Base-by-base conservation (phyloP, 2,329 filamentous ascomycete species). In the Botrytis tulipae region DNA sequence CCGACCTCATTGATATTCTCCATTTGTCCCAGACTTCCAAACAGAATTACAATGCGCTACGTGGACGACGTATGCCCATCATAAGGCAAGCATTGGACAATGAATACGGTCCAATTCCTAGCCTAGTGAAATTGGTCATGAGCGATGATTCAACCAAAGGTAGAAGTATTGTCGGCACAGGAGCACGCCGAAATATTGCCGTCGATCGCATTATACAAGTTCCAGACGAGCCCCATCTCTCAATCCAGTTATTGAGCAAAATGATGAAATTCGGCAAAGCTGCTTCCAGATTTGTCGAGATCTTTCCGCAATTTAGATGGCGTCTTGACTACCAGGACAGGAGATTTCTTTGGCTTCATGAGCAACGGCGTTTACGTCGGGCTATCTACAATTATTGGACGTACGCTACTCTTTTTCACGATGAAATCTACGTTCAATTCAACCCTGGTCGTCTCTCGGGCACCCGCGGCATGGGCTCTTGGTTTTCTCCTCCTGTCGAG, bases 361-460 rank as follows among this genome's bases (percentile, higher is more conserved):
- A 81, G 73, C 77, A 77, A 54, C 68, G 76, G 32, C 76, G 79
- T 20, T 70, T 81, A 29, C 76, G 79, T 20, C 51, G 71, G 70
- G 80, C 80, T 7, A 76, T 81, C 42, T 81, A 81, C 70, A 77
- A 78, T 37, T 77, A 78, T 61, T 81, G 80, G 80, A 80, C 76
- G 25, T 81, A 81, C 48, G 77, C 78, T 14, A 77, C 71, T 16
- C 77, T 80, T 35, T 81, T 80, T 60, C 78, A 80, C 59, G 78
- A 79, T n/a, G 75, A 78, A 29, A 73, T 75, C n/a, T 80, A 77
- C 74, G 78, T 76, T 7, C 75, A 78, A 63, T 79, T 78, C 67
- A 77, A 77, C 6, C 78, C 79, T 2, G 46, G 51, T 40, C 35
- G 32, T 40, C 65, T 48, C 48, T 54, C 46, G 7, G 25, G 25